phyloP scores from a whole-genome alignment of 2,329 filamentous ascomycete species.

The Fusarium armeniacum region DNA sequence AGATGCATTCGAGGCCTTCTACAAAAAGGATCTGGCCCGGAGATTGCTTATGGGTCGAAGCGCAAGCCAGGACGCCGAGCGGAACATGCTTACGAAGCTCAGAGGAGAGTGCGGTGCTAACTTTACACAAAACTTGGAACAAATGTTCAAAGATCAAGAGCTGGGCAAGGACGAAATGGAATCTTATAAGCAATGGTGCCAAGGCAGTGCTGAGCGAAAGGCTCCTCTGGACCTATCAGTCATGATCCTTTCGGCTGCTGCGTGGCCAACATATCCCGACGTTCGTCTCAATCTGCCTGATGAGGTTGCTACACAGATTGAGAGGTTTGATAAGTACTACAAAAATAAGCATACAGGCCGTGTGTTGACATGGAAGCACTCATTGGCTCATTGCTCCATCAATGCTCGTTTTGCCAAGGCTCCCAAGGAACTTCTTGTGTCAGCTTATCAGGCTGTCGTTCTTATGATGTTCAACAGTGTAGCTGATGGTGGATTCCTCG shows the following conservation, averaged over 20 bases:
- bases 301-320: slow-evolving; percentile 80
- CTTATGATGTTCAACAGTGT: slow-evolving; percentile 89
- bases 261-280: slow-evolving; percentile 94
- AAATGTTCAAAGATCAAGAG: slow-evolving; percentile 99
- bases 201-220: slow-evolving; percentile 64
- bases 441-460: slow-evolving; percentile 91
- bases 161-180: slow-evolving; percentile 92
- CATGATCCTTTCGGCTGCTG: slow-evolving; percentile 88
- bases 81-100: slow-evolving; percentile 92
- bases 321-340: slow-evolving; percentile 88
- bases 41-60: slow-evolving; percentile 91
- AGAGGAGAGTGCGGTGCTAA: slow-evolving; percentile 93
- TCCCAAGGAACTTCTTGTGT: slow-evolving; percentile 89
- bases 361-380: slow-evolving; percentile 91
- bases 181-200: slow-evolving; percentile 81
- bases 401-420: slow-evolving; percentile 84
- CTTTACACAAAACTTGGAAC: slow-evolving; percentile 97
- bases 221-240: slow-evolving; percentile 77
- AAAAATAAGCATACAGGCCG: slow-evolving; percentile 90
- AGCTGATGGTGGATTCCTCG: slow-evolving; percentile 70
- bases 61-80: slow-evolving; percentile 93
- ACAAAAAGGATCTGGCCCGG: slow-evolving; percentile 96
- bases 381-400: slow-evolving; percentile 90
- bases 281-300: slow-evolving; percentile 78
- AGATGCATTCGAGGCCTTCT: slow-evolving; percentile 98